phyloP scores from a whole-genome alignment of 208 protist species.

The Trypanosoma rangeli region DNA sequence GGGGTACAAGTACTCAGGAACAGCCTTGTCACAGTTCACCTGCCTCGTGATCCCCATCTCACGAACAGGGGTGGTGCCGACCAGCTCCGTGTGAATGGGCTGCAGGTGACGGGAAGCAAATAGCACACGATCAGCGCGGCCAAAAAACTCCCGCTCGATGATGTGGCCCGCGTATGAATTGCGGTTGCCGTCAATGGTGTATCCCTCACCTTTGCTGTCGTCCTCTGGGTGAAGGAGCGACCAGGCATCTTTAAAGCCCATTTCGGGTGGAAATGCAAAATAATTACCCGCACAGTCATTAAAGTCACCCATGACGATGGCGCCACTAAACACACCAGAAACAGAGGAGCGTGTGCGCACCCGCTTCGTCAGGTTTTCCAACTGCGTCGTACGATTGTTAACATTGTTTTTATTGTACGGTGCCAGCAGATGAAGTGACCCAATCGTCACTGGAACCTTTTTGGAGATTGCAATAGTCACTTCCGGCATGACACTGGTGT shows the following conservation, averaged over 20 bases:
- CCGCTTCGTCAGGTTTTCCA: conserved; percentile 41
- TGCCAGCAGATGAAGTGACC: conserved; percentile 52
- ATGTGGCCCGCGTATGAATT: conserved; percentile 51
- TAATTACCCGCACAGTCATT: conserved; percentile 48
- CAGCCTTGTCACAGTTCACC: conserved; percentile 36
- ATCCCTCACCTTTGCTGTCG: conserved; percentile 32
- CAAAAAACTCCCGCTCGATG: conserved; percentile 66
- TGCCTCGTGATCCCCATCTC: conserved; percentile 31
- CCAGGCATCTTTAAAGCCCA: conserved; percentile 58
- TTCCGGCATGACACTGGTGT: conserved; percentile 51
- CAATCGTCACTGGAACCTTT: conserved; percentile 37
- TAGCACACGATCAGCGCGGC: conserved; percentile 52
- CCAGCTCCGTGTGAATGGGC: conserved; percentile 42
- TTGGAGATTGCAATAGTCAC: conserved; percentile 34
- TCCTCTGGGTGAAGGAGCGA: conserved; percentile 33
- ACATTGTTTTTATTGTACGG: conserved; percentile 55
- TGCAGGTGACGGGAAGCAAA: conserved; percentile 41
- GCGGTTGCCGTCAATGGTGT: conserved; percentile 51
- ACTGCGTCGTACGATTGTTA: conserved; percentile 44
- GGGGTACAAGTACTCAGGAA: conserved; percentile 51
- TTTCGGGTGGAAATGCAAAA: conserved; percentile 35
- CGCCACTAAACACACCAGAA: conserved; percentile 9
- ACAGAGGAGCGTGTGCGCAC: conserved; percentile 16
- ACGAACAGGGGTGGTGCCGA: conserved; percentile 49
- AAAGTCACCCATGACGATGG: conserved; percentile 58